These are phyloP conservation scores for Plasmodium cynomolgi DNA, from an alignment of 169 alveolate species.

Conservation along the genomic window DNA sequence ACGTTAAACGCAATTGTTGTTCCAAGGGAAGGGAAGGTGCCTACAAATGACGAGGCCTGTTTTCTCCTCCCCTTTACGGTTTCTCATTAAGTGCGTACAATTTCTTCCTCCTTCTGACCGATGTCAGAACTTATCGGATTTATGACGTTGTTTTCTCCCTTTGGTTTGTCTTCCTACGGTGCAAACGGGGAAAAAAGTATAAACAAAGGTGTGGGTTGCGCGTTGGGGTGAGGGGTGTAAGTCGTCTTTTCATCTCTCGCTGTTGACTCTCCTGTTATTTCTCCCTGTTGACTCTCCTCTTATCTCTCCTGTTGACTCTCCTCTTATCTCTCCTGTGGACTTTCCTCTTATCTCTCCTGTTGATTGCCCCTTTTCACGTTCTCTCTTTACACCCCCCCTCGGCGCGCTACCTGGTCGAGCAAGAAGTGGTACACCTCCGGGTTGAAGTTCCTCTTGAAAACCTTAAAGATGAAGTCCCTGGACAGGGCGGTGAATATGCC, in stretches of 20 bases:
- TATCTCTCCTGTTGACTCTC: too few relatives aligned
- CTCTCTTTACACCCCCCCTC: not conserved
- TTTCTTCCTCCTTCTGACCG: slow-evolving; percentile 7
- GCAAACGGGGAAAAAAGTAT: not conserved
- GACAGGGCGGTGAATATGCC: slow-evolving; percentile 36
- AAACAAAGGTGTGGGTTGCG: not conserved
- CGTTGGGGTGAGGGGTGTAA: not conserved
- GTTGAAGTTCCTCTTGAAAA: slow-evolving; percentile 54
- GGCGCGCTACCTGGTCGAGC: slow-evolving; percentile 20
- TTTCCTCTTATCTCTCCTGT: too few relatives aligned
- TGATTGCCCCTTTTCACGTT: not conserved
- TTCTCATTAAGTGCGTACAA: not conserved
- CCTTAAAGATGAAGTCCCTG: slow-evolving; percentile 60
- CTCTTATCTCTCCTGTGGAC: too few relatives aligned
- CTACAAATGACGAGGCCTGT: not conserved
- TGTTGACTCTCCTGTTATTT: not conserved
- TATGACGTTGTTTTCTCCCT: not conserved
- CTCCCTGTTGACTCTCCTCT: too few relatives aligned
- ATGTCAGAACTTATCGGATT: not conserved
- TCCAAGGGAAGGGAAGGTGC: not conserved
- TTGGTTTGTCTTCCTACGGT: slow-evolving; percentile 12
- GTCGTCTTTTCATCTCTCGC: not conserved
- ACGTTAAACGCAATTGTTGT: not conserved
- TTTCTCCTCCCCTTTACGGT: not conserved
- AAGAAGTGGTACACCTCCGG: slow-evolving; percentile 70